phyloP scores from a whole-genome alignment of 2,329 filamentous ascomycete species.

The Scedosporium dehoogii region DNA sequence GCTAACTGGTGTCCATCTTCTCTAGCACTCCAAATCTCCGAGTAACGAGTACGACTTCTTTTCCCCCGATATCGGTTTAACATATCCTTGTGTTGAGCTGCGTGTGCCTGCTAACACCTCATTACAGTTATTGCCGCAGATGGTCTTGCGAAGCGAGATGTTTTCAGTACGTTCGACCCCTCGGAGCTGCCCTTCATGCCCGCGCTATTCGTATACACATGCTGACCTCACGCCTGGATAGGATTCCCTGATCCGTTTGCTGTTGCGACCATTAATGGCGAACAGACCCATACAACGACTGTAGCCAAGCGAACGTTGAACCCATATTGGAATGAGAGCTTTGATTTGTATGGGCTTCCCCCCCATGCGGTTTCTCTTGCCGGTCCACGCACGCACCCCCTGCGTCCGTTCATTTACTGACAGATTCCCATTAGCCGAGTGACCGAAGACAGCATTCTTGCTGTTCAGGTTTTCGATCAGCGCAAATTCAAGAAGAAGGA shows the following conservation, averaged over 20 bases:
- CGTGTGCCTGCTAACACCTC: slow-evolving; percentile 16
- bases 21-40: slow-evolving; percentile 74
- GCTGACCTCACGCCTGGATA: slow-evolving; percentile 29
- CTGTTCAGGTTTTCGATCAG: slow-evolving; percentile 97
- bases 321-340: slow-evolving; percentile 99
- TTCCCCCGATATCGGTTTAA: slow-evolving; percentile 12
- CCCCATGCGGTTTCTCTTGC: background rate
- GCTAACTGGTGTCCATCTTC: slow-evolving; percentile 18
- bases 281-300: slow-evolving; percentile 95
- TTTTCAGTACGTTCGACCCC: slow-evolving; percentile 67
- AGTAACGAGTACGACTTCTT: slow-evolving; percentile 65
- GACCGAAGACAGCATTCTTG: slow-evolving; percentile 91
- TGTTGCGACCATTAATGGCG: slow-evolving; percentile 91
- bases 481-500: slow-evolving; percentile 99
- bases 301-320: slow-evolving; percentile 97
- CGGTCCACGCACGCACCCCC: slow-evolving; percentile 7
- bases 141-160: slow-evolving; percentile 97
- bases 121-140: slow-evolving; percentile 89
- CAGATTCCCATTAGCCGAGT: slow-evolving; percentile 52
- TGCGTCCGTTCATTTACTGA: background rate
- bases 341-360: slow-evolving; percentile 70
- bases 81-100: slow-evolving; percentile 17
- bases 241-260: slow-evolving; percentile 97
- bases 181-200: background rate
- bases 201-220: background rate